Percentiles rank a stretch among this genome's conserved stretches.
phyloP scores from a whole-genome alignment of 768 basidiomycete genomes.

The Collybiopsis luxurians region DNA sequence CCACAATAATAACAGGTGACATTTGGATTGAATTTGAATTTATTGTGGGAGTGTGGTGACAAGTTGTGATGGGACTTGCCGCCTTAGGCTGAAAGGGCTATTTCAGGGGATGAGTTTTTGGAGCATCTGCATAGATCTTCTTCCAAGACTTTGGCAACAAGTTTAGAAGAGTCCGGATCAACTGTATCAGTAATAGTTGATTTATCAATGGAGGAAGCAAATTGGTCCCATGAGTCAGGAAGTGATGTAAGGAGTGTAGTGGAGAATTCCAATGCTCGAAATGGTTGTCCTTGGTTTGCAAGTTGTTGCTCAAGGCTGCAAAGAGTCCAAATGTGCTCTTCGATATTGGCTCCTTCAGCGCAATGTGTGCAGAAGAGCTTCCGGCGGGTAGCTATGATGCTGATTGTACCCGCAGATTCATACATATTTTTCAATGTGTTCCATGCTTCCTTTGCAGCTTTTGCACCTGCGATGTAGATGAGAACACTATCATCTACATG shows the following conservation, averaged over 20 bases:
- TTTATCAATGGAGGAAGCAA: conserved; percentile 20
- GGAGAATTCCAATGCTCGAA: conserved; percentile 27
- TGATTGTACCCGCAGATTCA: conserved; percentile 23
- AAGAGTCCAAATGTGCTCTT: conserved; percentile 27
- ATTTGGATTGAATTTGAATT: too few species aligned
- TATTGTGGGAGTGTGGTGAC: too few species aligned
- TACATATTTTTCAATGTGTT: conserved; percentile 23
- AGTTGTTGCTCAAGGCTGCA: conserved; percentile 20
- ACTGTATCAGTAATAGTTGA: conserved; percentile 14
- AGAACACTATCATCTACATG: conserved; percentile 23
- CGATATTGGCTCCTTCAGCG: conserved; percentile 20
- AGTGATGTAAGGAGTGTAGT: conserved; percentile 29
- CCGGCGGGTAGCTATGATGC: conserved; percentile 21
- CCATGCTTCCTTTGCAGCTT: conserved; percentile 25
- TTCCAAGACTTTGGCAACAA: conserved; percentile 21
- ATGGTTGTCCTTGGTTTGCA: conserved; percentile 15
- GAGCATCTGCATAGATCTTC: conserved; percentile 14
- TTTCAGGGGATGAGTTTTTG: conserved; percentile 8
- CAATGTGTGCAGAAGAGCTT: conserved; percentile 25
- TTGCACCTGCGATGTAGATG: conserved; percentile 23
- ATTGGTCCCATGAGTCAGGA: conserved; percentile 30
- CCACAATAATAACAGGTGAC: too few species aligned
- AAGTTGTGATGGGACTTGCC: too few species aligned
- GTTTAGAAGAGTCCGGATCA: neutral
- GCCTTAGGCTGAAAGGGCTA: conserved; percentile 13